These are phyloP conservation scores for Trichothecium sympodiale DNA, from an alignment of 2,329 filamentous ascomycete genomes.

Conservation along the genomic window DNA sequence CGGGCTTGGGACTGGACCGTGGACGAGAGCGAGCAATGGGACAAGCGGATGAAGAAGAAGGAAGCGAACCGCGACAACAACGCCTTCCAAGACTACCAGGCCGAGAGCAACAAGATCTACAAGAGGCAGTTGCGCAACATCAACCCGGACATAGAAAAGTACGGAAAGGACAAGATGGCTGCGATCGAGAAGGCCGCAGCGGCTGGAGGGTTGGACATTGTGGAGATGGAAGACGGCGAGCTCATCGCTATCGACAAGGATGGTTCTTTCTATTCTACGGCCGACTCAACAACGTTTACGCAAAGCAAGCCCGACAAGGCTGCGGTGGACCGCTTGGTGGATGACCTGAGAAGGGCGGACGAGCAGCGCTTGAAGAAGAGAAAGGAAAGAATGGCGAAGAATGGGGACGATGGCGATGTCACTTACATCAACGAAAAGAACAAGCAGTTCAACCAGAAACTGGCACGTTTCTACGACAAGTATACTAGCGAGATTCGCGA, in stretches of 20 bases:
- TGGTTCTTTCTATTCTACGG: conserved; percentile 82
- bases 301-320: conserved; percentile 81
- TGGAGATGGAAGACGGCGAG: conserved; percentile 92
- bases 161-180: conserved; percentile 75
- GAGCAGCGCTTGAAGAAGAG: conserved; percentile 78
- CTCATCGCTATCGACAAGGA: conserved; percentile 88
- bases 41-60: conserved; percentile 81
- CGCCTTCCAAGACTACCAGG: conserved; percentile 79
- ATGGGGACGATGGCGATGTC: conserved; percentile 80
- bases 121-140: conserved; percentile 78
- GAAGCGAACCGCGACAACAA: conserved; percentile 70
- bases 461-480: conserved; percentile 94
- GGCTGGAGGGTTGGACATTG: conserved; percentile 77
- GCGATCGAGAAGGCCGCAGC: conserved; percentile 78
- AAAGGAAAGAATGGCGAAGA: conserved; percentile 63
- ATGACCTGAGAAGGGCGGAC: conserved; percentile 79
- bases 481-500: conserved; percentile 96
- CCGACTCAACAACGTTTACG: conserved; percentile 69
- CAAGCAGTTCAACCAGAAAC: conserved; percentile 99
- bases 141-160: conserved; percentile 67
- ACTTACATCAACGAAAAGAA: conserved; percentile 99
- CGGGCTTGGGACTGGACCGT: conserved; percentile 98
- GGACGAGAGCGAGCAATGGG: conserved; percentile 91
- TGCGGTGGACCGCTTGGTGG: conserved; percentile 77
- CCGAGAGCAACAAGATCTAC: conserved; percentile 86